phyloP scores from a whole-genome alignment of 129 eudicot genomes.

The Deinandra increscens region DNA sequence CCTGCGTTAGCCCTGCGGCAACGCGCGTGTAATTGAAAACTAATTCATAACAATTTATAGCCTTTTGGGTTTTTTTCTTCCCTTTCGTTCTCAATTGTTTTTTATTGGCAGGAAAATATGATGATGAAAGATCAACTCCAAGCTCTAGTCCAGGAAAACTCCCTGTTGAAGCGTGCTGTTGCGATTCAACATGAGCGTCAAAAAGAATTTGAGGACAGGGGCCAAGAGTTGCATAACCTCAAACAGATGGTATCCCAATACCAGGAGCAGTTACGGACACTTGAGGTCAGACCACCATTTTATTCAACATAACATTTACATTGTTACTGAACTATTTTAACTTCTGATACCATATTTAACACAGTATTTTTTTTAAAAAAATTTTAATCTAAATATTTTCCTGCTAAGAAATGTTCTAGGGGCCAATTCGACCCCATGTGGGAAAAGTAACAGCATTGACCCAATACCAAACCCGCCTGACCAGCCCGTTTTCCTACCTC shows the following conservation, averaged over 20 bases:
- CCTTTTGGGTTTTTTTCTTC: conserved; percentile 2
- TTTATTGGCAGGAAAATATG: conserved; percentile 55
- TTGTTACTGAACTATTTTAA: conserved; percentile 3
- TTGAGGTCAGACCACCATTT: conserved; percentile 59
- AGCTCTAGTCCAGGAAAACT: conserved; percentile 73
- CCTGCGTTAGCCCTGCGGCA: too few relatives aligned
- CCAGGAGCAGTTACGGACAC: conserved; percentile 92
- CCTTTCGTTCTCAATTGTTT: background rate
- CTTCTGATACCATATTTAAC: background rate
- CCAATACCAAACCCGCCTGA: background rate
- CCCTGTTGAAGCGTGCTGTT: conserved; percentile 84
- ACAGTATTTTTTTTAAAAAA: background rate
- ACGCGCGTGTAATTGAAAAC: too few relatives aligned
- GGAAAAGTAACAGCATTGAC: background rate
- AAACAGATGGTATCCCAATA: conserved; percentile 92
- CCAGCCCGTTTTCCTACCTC: background rate
- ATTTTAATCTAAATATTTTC: too few relatives aligned
- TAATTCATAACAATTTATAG: background rate
- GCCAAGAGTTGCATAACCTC: conserved; percentile 71
- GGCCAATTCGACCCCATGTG: background rate
- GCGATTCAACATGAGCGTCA: conserved; percentile 93
- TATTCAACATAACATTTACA: background rate
- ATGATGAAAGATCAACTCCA: conserved; percentile 81
- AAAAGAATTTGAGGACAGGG: conserved; percentile 76
- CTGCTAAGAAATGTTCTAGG: background rate